These are phyloP conservation scores for Phytophthora tubulina DNA, from an alignment of 352 stramenopile species.

Conservation along the genomic window DNA sequence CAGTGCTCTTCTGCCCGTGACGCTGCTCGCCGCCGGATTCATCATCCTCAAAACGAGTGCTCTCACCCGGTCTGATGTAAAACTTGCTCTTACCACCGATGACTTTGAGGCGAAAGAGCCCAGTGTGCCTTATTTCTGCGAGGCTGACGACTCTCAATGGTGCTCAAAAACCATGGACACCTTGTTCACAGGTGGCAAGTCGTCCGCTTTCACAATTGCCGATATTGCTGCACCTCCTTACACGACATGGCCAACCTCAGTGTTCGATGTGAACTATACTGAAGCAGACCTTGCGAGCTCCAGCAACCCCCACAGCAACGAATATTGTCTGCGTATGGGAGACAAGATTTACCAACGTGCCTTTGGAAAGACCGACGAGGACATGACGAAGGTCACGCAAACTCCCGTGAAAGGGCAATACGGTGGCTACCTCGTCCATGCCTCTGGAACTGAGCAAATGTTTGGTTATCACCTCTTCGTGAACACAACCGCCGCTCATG, in stretches of 20 bases:
- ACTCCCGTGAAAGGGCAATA: conserved; percentile 46
- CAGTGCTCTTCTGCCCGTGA: conserved; percentile 73
- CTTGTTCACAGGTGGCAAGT: conserved; percentile 44
- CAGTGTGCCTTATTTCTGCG: conserved; percentile 61
- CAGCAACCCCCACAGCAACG: conserved; percentile 38
- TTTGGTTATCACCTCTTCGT: conserved; percentile 66
- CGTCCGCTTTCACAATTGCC: conserved; percentile 34
- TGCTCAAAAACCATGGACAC: conserved; percentile 52
- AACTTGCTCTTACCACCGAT: conserved; percentile 51
- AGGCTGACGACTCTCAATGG: conserved; percentile 57
- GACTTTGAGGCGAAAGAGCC: conserved; percentile 36
- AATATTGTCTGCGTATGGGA: conserved; percentile 48
- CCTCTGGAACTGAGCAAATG: conserved; percentile 34
- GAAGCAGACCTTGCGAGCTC: conserved; percentile 29
- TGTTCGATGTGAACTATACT: conserved; percentile 49
- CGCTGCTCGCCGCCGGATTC: conserved; percentile 87
- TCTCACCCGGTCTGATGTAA: conserved; percentile 56
- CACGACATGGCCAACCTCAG: conserved; percentile 34
- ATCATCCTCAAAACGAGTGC: conserved; percentile 74
- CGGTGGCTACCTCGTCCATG: conserved; percentile 51
- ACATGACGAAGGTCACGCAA: conserved; percentile 81
- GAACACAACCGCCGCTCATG: conserved; percentile 60
- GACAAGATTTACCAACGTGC: conserved; percentile 47
- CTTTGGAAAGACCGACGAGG: conserved; percentile 52
- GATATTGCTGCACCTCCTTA: conserved; percentile 53